Evolutionary conservation across 179 eudicot species (phyloP), one percentile per base, ranked within the genome.

Genomic region (Sideroxylon spinosum): DNA sequence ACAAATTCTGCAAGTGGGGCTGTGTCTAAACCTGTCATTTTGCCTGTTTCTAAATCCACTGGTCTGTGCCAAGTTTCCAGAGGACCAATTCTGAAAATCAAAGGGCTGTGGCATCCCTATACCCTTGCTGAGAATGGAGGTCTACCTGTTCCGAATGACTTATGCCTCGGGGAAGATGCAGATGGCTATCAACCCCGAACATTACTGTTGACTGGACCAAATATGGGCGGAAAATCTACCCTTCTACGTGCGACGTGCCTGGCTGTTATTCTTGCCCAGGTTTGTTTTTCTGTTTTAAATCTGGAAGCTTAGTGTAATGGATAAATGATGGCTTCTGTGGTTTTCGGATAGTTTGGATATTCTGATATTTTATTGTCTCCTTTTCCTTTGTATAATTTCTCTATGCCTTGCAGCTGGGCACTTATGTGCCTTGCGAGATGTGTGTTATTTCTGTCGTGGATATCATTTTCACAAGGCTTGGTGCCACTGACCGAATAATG

Each of bases 161-260:
- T 96, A 67, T 49, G 60, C 74, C 88, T 96, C 68, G 98, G 99
- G 71, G 97, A 88, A 62, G 84, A 85, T 50, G 37, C 82, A 67
- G 82, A 83, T 85, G 87, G 78, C 32, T 81, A 86, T 44, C 82
- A 78, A 81, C 93, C 97, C 37, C 85, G 87, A 44, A 85, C 99
- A 76, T 81, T 96, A 84, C 91, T 94, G 26, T 83, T 96, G 91
- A 96, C 99, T 70, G 99, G 99, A 79, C 99, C 99, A 68, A 96
- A 96, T 81, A 96, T 96, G 99, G 99, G 99, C 20, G 99, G 99
- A 66, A 96, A 96, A 85, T 96, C 99, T 32, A 96, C 99, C 68
- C 97, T 96, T 74, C 78, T 96, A 68, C 97, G 99, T 81, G 93
- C 99, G 62, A 89, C 92, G 67, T 96, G 99, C 82, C 82, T 92